Evolutionary conservation across 169 alveolate species (phyloP).

Genomic region (Cryptosporidium viatorum): DNA sequence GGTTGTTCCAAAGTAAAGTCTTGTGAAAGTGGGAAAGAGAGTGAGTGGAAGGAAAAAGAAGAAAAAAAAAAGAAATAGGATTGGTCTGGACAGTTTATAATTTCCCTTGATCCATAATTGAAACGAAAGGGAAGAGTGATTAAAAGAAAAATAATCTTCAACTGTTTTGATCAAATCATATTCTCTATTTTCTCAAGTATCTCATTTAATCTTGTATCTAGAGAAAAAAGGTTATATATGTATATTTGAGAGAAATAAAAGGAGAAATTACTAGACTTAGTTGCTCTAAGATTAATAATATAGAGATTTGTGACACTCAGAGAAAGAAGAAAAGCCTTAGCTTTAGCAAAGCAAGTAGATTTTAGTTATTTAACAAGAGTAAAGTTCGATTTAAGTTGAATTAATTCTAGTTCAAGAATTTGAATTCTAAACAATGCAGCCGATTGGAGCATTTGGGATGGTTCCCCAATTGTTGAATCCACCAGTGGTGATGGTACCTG

Average conservation of each 20-base stretch:
- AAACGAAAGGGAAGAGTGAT: neutral
- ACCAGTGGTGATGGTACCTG: constrained; percentile 21
- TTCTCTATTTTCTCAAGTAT: neutral
- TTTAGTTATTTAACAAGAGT: neutral
- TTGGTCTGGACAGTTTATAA: neutral
- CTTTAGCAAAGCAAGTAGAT: neutral
- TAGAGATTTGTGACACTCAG: neutral
- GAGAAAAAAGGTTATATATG: too few species aligned
- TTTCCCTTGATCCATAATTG: neutral
- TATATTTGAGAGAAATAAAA: too few species aligned
- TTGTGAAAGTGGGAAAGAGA: neutral
- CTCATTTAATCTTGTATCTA: neutral
- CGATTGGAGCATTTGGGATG: constrained; percentile 21
- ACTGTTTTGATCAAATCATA: neutral
- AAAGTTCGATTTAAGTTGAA: too few species aligned
- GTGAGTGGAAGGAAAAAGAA: neutral
- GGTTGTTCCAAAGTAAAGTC: neutral
- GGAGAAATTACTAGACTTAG: neutral
- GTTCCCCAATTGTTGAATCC: constrained; percentile 65
- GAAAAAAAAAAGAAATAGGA: neutral
- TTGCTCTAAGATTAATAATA: neutral
- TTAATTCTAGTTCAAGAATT: neutral
- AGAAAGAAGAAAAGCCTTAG: neutral
- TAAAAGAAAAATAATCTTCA: neutral
- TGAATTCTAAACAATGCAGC: constrained; percentile 45